Base-by-base conservation (phyloP, 2,329 filamentous ascomycete species). In the Talaromyces piceae region DNA sequence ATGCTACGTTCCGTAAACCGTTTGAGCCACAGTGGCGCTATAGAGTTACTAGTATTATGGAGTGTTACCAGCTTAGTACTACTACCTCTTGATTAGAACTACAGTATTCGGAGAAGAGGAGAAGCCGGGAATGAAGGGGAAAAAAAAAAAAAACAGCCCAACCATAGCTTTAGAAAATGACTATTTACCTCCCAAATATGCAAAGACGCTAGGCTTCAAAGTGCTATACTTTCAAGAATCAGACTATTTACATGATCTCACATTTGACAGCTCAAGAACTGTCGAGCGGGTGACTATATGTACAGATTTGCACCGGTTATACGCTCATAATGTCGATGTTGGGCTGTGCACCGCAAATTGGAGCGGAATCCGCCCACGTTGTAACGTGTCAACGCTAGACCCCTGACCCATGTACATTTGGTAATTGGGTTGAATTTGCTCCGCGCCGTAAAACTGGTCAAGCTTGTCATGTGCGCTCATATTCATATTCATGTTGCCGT, bases 341-440 rank as follows among this genome's bases (percentile, higher is more conserved):
- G 20, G 48, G 26, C 49, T 49, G 4, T 8, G 25, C 16, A 53
- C 45, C 9, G 51, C 51, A 23, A 45, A 53, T 26, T 53, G 51
- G 12, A 53, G 33, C 25, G 51, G 41, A 7, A 47, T 53, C 18
- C 47, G 39, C 4, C 51, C 51, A 18, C 45, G 37, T 13, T 46
- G 46, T 1, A 53, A 12, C 23, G 23, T 22, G 11, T 53, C 46
- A 7, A 53, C 45, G 13, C 49, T 41, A 8, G 46, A 25, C n/a
- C 51, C 47, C 11, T 45, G 49, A 4, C 47, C 43, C 18, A 53
- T n/a, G 3, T 49, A 41, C 9, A 46, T 37, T 5, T 49, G 46
- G 45, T 43, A 26, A 37, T 49, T 41, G 23, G 26, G 5, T 18
- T 53, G 45, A 31, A 43, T 31, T 31, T 49, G 46, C 28, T 53